phyloP scores from a whole-genome alignment of 805 yeast species.

The Schwanniomyces occidentalis region DNA sequence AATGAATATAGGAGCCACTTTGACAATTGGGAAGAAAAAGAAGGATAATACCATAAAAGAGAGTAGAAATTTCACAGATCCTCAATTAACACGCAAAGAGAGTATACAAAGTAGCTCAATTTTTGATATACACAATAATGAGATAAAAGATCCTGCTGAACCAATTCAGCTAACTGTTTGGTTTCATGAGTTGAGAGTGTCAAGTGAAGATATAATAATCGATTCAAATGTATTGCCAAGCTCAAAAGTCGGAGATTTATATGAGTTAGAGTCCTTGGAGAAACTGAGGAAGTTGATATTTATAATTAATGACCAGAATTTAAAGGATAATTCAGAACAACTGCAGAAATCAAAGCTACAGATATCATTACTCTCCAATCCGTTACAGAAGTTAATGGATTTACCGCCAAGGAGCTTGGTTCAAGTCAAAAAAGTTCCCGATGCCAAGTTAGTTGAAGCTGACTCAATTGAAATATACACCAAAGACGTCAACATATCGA shows the following conservation, averaged over 20 bases:
- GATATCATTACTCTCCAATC: conserved; percentile 61
- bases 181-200: conserved; percentile 69
- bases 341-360: conserved; percentile 29
- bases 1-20: conserved; percentile 19
- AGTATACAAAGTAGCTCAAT: conserved; percentile 3
- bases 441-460: conserved; percentile 55
- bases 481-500: conserved; percentile 74
- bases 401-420: conserved; percentile 70
- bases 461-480: conserved; percentile 82
- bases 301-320: conserved; percentile 2
- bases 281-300: conserved; percentile 14
- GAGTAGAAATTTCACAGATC: background rate
- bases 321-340: conserved; percentile 4
- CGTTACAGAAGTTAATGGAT: conserved; percentile 59
- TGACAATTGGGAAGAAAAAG: conserved; percentile 18
- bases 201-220: conserved; percentile 59
- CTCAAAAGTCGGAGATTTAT: conserved; percentile 71
- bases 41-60: background rate
- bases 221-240: conserved; percentile 63
- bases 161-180: conserved; percentile 48
- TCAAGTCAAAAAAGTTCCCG: conserved; percentile 47
- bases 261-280: conserved; percentile 58
- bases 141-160: conserved; percentile 13
- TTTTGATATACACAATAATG: conserved; percentile 5
- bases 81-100: conserved; percentile 1